phyloP scores from a whole-genome alignment of 129 eudicot species.

The Tagetes erecta region DNA sequence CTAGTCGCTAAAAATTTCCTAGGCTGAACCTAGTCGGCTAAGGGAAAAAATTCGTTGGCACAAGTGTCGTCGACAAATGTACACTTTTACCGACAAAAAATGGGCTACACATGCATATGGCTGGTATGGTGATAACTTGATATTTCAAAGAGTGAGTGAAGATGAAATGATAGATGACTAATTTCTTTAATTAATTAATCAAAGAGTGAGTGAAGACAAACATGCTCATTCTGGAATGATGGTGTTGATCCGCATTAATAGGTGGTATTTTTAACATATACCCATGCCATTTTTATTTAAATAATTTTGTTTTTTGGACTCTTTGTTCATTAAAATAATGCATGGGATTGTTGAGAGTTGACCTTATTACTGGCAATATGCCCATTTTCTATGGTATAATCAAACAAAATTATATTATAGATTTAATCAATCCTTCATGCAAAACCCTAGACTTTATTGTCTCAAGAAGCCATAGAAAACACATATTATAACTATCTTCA shows the following conservation, averaged over 20 bases:
- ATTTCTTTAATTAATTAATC: background rate
- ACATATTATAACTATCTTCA: slow-evolving; percentile 32
- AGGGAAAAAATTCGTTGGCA: too few relatives aligned
- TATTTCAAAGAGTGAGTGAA: too few relatives aligned
- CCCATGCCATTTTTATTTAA: slow-evolving; percentile 29
- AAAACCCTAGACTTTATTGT: slow-evolving; percentile 48
- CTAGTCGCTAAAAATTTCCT: too few relatives aligned
- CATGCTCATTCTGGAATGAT: slow-evolving; percentile 45
- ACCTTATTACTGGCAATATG: slow-evolving; percentile 38
- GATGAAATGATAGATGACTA: too few relatives aligned
- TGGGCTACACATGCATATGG: too few relatives aligned
- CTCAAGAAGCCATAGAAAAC: slow-evolving; percentile 39
- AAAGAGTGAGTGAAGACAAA: slow-evolving; percentile 37
- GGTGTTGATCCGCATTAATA: slow-evolving; percentile 44
- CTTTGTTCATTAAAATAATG: slow-evolving; percentile 27
- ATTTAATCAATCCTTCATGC: slow-evolving; percentile 32
- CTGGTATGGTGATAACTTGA: too few relatives aligned
- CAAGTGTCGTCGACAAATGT: too few relatives aligned
- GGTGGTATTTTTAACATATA: slow-evolving; percentile 33
- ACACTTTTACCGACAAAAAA: too few relatives aligned
- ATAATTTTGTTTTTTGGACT: slow-evolving; percentile 31
- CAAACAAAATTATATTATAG: slow-evolving; percentile 30
- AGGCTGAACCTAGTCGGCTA: too few relatives aligned
- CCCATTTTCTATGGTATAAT: slow-evolving; percentile 35
- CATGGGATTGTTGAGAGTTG: slow-evolving; percentile 44